A percentile compares a stretch with the other conserved stretches of the same genome.
Evolutionary conservation across 768 basidiomycete species (phyloP).

Genomic region (Butyriboletus loyo): DNA sequence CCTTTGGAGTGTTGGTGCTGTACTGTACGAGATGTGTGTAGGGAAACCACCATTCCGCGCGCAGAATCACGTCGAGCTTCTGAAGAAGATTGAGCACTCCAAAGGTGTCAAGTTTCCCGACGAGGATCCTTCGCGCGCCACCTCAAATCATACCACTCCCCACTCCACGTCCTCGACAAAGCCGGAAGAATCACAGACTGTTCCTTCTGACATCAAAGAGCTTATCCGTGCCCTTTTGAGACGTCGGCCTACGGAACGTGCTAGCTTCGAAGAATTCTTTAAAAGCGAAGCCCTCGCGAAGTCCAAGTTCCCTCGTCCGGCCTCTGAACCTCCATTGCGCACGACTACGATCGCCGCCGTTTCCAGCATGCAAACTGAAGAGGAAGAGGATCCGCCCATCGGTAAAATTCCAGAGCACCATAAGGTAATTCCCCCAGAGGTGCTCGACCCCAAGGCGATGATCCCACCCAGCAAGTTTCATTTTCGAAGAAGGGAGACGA

Average conservation of each 20-base stretch:
- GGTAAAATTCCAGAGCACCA: conserved; percentile 68
- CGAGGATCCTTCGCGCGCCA: conserved; percentile 58
- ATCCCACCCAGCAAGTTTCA: conserved; percentile 82
- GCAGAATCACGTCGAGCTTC: conserved; percentile 91
- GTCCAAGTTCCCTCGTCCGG: conserved; percentile 69
- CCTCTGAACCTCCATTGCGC: conserved; percentile 12
- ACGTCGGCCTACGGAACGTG: conserved; percentile 78
- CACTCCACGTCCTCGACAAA: conserved; percentile 18
- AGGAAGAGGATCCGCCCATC: conserved; percentile 32
- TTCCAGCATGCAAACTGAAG: conserved; percentile 24
- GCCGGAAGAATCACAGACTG: conserved; percentile 51
- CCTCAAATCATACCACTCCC: conserved; percentile 33
- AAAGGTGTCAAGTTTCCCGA: conserved; percentile 94
- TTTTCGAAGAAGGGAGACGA: conserved; percentile 45
- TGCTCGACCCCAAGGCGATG: conserved; percentile 75
- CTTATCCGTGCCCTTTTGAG: conserved; percentile 84
- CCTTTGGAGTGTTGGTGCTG: conserved; percentile 97
- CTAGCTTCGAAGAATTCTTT: conserved; percentile 92
- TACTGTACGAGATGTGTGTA: conserved; percentile 92
- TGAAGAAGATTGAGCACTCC: conserved; percentile 90
- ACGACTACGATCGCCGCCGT: conserved; percentile 5
- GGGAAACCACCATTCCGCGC: conserved; percentile 95
- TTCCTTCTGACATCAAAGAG: conserved; percentile 81
- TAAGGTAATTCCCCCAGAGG: conserved; percentile 72
- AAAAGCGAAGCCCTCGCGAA: conserved; percentile 71